Conservation (phyloP, 768 basidiomycete genomes). For the Crassisporium funariophilum region DNA sequence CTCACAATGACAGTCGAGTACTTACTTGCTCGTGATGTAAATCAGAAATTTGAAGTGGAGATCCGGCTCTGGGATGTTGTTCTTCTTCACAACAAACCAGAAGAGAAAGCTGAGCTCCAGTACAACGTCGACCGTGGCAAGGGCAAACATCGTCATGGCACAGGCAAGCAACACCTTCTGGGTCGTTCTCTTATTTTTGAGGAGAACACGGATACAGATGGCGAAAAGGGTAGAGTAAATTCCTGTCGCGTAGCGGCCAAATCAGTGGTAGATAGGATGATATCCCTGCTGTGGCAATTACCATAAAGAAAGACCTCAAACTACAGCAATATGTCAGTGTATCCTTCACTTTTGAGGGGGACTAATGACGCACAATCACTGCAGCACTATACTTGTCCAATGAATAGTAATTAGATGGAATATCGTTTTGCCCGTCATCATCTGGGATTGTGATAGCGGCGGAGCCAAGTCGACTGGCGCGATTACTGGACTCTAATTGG, state of each 20-base stretch:
- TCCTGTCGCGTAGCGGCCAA: constrained; percentile 11
- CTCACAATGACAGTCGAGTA: neutral
- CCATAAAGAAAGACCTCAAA: constrained; percentile 31
- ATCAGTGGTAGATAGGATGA: neutral
- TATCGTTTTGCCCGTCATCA: constrained; percentile 5
- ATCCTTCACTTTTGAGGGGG: neutral
- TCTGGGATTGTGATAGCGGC: constrained; percentile 20
- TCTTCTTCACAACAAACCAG: constrained; percentile 25
- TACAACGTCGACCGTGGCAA: constrained; percentile 32
- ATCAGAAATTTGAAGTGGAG: constrained; percentile 31
- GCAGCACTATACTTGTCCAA: constrained; percentile 27
- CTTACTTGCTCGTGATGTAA: constrained; percentile 36
- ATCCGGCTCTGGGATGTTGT: constrained; percentile 27
- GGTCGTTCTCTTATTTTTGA: constrained; percentile 24
- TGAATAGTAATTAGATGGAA: constrained; percentile 20
- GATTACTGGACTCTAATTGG: constrained; percentile 11
- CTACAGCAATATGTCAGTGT: constrained; percentile 6
- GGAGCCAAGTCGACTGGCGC: constrained; percentile 6
- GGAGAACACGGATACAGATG: constrained; percentile 31
- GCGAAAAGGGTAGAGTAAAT: constrained; percentile 31
- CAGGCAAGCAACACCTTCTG: constrained; percentile 28
- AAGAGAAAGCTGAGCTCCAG: constrained; percentile 31
- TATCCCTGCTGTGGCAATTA: constrained; percentile 4
- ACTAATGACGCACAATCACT: constrained; percentile 18
- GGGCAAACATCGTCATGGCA: constrained; percentile 28